Conservation (phyloP, 2,329 filamentous ascomycete species). For the Beauveria sp. region DNA sequence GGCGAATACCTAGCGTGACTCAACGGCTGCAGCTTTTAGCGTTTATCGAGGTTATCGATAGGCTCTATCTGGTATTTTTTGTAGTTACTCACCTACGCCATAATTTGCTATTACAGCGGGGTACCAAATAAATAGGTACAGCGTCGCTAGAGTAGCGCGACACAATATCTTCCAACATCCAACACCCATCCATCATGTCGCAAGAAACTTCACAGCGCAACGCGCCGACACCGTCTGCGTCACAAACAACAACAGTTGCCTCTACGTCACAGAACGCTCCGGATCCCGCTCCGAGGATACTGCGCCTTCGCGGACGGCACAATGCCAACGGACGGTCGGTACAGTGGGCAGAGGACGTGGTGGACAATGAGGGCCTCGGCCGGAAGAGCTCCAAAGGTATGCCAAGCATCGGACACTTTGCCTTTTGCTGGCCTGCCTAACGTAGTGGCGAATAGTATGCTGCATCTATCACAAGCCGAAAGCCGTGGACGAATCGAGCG, state of each 20-base stretch:
- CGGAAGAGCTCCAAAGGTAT: slow-evolving; percentile 91
- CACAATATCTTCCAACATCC: background rate
- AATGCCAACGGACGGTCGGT: slow-evolving; percentile 53
- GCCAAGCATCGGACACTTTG: slow-evolving; percentile 10
- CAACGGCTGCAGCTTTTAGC: too few relatives aligned
- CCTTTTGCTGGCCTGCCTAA: background rate
- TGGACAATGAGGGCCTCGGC: slow-evolving; percentile 92
- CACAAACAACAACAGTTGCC: slow-evolving; percentile 22
- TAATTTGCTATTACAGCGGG: background rate
- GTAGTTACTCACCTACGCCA: too few relatives aligned
- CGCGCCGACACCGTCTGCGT: slow-evolving; percentile 26
- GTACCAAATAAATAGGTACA: background rate
- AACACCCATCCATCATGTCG: slow-evolving; percentile 20
- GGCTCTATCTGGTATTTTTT: too few relatives aligned
- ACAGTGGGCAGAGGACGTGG: slow-evolving; percentile 84
- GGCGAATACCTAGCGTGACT: too few relatives aligned
- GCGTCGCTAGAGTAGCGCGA: background rate
- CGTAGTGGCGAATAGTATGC: slow-evolving; percentile 58
- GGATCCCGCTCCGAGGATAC: slow-evolving; percentile 28
- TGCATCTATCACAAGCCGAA: slow-evolving; percentile 94
- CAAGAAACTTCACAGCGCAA: slow-evolving; percentile 22
- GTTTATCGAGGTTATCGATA: too few relatives aligned
- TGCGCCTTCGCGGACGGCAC: slow-evolving; percentile 46
- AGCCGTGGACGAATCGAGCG: slow-evolving; percentile 73
- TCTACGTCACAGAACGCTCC: slow-evolving; percentile 19